Base-by-base conservation (phyloP, 2,329 filamentous ascomycete species). In the Neonectria punicea region DNA sequence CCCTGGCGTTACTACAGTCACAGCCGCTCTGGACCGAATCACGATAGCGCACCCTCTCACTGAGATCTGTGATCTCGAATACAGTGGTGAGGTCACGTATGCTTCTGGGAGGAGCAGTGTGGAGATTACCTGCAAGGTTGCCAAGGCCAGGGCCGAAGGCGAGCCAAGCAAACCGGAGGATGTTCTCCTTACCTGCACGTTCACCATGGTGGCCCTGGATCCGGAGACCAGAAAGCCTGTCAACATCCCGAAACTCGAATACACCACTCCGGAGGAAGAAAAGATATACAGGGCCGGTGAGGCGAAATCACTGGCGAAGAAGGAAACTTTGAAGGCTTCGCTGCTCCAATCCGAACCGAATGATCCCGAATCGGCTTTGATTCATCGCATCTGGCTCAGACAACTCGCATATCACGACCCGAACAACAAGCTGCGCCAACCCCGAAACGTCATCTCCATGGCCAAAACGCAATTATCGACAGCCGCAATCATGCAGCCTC, bases 1-100 rank as follows among this genome's bases (percentile, higher is more conserved):
- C 79, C 55, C 90, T 80, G 59, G 85, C 84, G 73, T 84, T 14
- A 85, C 82, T 0, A 83, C 80, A 1, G 84, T 86, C 18, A 86
- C 84, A 2, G 84, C 84, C 0, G 84, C 83, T 1, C 70, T 86
- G 16, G 83, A 85, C 64, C 79, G 84, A 11, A 85, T 86, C 73
- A 83, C 80, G 8, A 83, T 94, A 70, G 87, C 92, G 53, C 87
- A 92, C 64, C 91, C 91, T 0, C 81, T 94, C 25, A 91, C 88
- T 41, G 91, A 93, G 73, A 93, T 94, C 58, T 93, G 91, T 69
- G 92, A 94, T 76, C 86, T 94, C 10, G 89, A 94, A 73, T 86
- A 93, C 43, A 92, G 89, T 47, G 84, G 84, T 4, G 82, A 82
- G 63, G 83, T 84, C 9, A 84, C 91, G 0, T 93, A 93, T 75